A percentile compares a stretch with the other conserved stretches of the same genome.
Evolutionary conservation across 495 filamentous ascomycete species (phyloP).

Genomic region (Daldinia vernicosa): DNA sequence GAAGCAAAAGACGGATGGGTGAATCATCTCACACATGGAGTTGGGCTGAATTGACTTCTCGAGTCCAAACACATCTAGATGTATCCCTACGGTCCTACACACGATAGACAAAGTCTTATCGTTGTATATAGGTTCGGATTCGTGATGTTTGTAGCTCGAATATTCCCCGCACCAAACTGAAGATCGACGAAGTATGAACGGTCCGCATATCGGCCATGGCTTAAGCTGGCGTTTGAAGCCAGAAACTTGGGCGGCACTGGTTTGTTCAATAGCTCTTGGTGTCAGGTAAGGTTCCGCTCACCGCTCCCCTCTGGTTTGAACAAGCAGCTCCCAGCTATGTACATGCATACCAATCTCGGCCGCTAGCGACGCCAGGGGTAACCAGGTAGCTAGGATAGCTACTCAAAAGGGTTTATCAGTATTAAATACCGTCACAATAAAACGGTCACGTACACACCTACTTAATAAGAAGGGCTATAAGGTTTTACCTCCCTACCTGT

Average conservation of each 20-base stretch:
- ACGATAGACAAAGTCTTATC: constrained; percentile 9
- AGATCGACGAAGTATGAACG: constrained; percentile 11
- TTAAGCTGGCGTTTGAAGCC: constrained; percentile 22
- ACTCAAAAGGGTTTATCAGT: constrained; percentile 20
- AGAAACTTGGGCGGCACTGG: constrained; percentile 20
- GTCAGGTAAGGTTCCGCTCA: constrained; percentile 37
- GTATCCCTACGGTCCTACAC: constrained; percentile 19
- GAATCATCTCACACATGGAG: constrained; percentile 34
- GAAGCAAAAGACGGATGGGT: constrained; percentile 28
- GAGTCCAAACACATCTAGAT: constrained; percentile 13
- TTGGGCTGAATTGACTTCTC: constrained; percentile 26
- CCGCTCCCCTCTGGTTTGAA: constrained; percentile 35
- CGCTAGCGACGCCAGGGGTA: constrained; percentile 32
- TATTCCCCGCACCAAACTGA: constrained; percentile 36
- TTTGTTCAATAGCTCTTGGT: constrained; percentile 33
- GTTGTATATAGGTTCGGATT: constrained; percentile 17
- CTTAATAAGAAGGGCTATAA: not conserved
- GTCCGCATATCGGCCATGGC: constrained; percentile 27
- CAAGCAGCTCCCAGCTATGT: constrained; percentile 24
- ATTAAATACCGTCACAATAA: constrained; percentile 22
- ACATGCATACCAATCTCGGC: constrained; percentile 27
- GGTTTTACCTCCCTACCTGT: not conserved
- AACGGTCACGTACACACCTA: constrained; percentile 21
- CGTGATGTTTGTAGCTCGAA: constrained; percentile 37
- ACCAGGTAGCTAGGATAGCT: constrained; percentile 22